Evolutionary conservation across 2,329 filamentous ascomycete genomes (phyloP), one percentile per base, ranked within the genome.

Genomic region (Monosporascus sp.): DNA sequence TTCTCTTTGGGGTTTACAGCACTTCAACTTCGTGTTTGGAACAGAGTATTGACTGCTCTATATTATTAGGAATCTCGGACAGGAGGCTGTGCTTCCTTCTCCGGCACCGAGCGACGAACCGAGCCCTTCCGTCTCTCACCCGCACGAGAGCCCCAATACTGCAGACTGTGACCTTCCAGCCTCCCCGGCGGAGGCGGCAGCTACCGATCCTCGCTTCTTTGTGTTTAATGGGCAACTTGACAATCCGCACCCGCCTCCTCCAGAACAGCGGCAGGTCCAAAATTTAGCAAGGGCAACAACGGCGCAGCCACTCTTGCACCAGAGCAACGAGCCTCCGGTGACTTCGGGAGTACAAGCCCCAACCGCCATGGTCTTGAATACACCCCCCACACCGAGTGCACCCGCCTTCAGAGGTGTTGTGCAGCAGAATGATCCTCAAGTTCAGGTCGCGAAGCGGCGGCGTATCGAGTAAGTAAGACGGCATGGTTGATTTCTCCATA

Each of bases 101-200:
- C 84, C 85, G 35, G 78, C 83, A 14, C 78, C 81, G 11, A 87
- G 82, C 64, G 80, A 87, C 58, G 82, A 85, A 56, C 72, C 75
- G 17, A 82, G 79, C 61, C 79, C 79, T 24, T 66, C 66, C 56
- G 55, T 69, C 53, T 63, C 70, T 55, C 67, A 61, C 52, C 49
- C 65, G 59, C 55, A 61, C 63, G 65, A 72, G 54, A 71, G 70
- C 61, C 64, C 74, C 57, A 60, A 63, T 58, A 52, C 55, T 50
- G 31, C 43, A 22, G 45, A 60, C 58, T 54, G 63, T 65, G 61
- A 65, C 57, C 62, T 61, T 27, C 24, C 71, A 62, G 63, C 63
- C 63, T 37, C 64, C 41, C 57, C 58, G 64, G 52, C 35, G 40
- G 50, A 48, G 4, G 40, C 52, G 24, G 58, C 62, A 1, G 58